phyloP scores from a whole-genome alignment of 2,329 filamentous ascomycete species.

The Samsoniella hepiali region DNA sequence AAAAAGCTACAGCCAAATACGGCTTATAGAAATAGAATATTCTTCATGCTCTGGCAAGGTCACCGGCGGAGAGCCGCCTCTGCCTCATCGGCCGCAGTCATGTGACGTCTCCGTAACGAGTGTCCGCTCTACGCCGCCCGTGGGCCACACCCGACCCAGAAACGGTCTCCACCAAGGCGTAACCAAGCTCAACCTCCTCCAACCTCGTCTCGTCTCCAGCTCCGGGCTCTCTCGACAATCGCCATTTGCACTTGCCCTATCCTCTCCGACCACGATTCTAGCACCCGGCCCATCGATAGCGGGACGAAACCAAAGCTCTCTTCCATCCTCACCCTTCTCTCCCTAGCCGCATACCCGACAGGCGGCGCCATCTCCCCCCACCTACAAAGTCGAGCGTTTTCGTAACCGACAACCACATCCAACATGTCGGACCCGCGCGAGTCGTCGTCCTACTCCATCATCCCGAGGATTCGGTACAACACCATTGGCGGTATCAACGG shows the following conservation, averaged over 20 bases:
- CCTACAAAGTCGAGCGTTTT: slow-evolving; percentile 17
- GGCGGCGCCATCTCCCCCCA: slow-evolving; percentile 15
- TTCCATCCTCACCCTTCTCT: neutral
- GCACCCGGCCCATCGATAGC: slow-evolving; percentile 20
- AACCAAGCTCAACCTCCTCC: slow-evolving; percentile 41
- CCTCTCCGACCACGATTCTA: slow-evolving; percentile 18
- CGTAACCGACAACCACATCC: slow-evolving; percentile 19
- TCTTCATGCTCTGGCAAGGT: no score
- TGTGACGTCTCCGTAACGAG: slow-evolving; percentile 36
- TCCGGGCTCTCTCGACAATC: slow-evolving; percentile 24
- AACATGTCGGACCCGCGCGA: slow-evolving; percentile 56
- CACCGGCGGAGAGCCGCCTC: neutral
- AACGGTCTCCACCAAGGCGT: slow-evolving; percentile 34
- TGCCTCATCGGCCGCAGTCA: slow-evolving; percentile 29
- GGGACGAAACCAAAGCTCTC: neutral
- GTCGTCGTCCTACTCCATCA: slow-evolving; percentile 57
- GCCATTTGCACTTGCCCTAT: slow-evolving; percentile 25
- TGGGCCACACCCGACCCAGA: slow-evolving; percentile 28
- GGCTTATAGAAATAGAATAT: no score
- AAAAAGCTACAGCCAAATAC: no score
- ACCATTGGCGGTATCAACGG: slow-evolving; percentile 98
- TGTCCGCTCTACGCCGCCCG: slow-evolving; percentile 19
- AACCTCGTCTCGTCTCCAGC: slow-evolving; percentile 31
- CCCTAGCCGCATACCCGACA: neutral
- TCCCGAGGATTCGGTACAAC: slow-evolving; percentile 81